Evolutionary conservation across 2,329 filamentous ascomycete genomes (phyloP).

Genomic region (Ambrosiella cleistominuta): DNA sequence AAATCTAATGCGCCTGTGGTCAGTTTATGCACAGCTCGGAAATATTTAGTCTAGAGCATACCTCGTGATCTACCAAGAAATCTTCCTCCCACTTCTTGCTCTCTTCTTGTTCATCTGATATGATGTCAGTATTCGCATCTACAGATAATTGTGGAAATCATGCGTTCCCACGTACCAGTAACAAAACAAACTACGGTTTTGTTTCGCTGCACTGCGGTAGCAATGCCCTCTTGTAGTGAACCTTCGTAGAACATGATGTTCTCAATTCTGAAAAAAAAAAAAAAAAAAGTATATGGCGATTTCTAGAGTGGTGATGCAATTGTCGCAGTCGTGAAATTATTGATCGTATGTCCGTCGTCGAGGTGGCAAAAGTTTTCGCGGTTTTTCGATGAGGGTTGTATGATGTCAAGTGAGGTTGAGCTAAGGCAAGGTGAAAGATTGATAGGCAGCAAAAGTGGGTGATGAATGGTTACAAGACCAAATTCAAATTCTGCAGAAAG

Average conservation of each 20-base stretch:
- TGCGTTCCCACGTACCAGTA: conserved; percentile 34
- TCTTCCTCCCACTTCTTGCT: conserved; percentile 58
- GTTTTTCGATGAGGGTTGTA: not conserved
- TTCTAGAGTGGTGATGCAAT: not conserved
- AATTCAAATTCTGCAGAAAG: not conserved
- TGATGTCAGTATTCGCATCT: not conserved
- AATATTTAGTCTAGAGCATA: conserved; percentile 21
- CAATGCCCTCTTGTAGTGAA: conserved; percentile 64
- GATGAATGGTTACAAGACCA: not conserved
- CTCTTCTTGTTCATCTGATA: conserved; percentile 47
- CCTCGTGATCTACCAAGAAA: conserved; percentile 40
- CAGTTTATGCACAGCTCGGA: not conserved
- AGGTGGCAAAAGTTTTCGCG: conserved; percentile 2
- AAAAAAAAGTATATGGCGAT: not conserved
- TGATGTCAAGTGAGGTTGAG: not conserved
- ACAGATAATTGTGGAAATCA: not conserved
- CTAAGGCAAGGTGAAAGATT: not conserved
- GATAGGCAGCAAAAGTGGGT: not conserved
- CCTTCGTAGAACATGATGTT: conserved; percentile 65
- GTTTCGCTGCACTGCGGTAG: conserved; percentile 51
- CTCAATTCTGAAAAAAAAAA: not conserved
- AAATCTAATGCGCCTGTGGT: conserved; percentile 26
- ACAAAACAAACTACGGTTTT: conserved; percentile 79
- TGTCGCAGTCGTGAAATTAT: not conserved
- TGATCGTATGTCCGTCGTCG: not conserved